A percentile compares a stretch with the other conserved stretches of the same genome.
Conservation (phyloP, 2,329 filamentous ascomycete species). For the Monilinia fructigena region DNA sequence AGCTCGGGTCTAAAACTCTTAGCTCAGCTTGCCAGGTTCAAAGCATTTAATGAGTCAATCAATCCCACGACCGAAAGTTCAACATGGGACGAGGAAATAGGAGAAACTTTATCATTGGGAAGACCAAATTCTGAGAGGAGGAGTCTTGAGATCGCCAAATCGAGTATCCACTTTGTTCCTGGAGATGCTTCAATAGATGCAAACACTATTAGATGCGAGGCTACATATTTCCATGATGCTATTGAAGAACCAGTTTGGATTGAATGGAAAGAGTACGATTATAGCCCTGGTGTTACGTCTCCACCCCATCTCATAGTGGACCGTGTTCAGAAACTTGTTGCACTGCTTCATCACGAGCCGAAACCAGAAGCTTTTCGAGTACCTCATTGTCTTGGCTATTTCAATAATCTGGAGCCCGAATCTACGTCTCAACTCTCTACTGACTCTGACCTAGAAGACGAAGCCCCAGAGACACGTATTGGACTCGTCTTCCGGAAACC, state of each 20-base stretch:
- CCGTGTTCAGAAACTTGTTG: slow-evolving; percentile 49
- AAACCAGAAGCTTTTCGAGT: slow-evolving; percentile 52
- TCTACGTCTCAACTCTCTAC: slow-evolving; percentile 14
- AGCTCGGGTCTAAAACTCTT: slow-evolving; percentile 45
- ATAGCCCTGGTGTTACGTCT: slow-evolving; percentile 39
- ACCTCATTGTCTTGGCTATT: slow-evolving; percentile 52
- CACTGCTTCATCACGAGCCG: slow-evolving; percentile 48
- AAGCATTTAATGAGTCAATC: slow-evolving; percentile 51
- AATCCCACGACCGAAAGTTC: slow-evolving; percentile 39
- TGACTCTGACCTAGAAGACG: slow-evolving; percentile 43
- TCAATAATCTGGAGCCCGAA: slow-evolving; percentile 43
- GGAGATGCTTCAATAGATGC: slow-evolving; percentile 8
- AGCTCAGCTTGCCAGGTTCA: slow-evolving; percentile 50
- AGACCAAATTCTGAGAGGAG: slow-evolving; percentile 28
- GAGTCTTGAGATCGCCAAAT: slow-evolving; percentile 26
- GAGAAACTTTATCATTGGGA: slow-evolving; percentile 44
- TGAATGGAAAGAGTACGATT: slow-evolving; percentile 53
- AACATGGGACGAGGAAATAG: slow-evolving; percentile 42
- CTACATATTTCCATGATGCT: slow-evolving; percentile 42
- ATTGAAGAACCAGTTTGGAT: slow-evolving; percentile 47
- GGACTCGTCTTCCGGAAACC: slow-evolving; percentile 56
- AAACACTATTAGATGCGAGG: slow-evolving; percentile 42
- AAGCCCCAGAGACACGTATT: slow-evolving; percentile 47
- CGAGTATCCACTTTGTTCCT: slow-evolving; percentile 24
- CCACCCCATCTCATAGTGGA: slow-evolving; percentile 46